Percentiles rank a stretch among this genome's conserved stretches.
Evolutionary conservation across 1,139 yeast genomes (phyloP).

Genomic region (Casaregolazyma lundiana): DNA sequence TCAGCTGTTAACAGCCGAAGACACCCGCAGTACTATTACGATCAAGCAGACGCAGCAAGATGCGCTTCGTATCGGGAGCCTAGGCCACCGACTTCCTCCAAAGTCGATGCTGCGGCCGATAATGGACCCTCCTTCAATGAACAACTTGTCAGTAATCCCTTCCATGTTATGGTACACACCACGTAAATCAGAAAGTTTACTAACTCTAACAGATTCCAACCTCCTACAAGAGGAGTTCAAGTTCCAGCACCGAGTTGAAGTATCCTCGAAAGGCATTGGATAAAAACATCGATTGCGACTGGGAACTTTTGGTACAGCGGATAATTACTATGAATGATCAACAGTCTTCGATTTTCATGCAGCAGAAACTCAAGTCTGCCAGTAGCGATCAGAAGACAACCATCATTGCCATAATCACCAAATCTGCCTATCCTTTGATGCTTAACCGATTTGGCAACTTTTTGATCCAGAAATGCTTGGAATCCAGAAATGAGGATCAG

Average conservation of each 20-base stretch:
- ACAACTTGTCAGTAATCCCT: not conserved
- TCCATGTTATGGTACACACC: not conserved
- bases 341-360: constrained; percentile 40
- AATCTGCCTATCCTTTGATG: constrained; percentile 35
- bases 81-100: not conserved
- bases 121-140: not conserved
- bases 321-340: constrained; percentile 38
- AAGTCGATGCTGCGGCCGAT: constrained; percentile 1
- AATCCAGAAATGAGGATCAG: constrained; percentile 35
- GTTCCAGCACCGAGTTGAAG: not conserved
- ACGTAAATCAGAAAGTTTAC: not conserved
- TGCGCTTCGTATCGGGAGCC: not conserved
- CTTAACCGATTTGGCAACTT: constrained; percentile 41
- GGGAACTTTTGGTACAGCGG: constrained; percentile 33
- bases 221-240: not conserved
- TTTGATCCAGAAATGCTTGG: constrained; percentile 40
- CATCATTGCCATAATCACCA: constrained; percentile 34
- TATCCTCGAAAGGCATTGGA: constrained; percentile 30
- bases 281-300: constrained; percentile 28
- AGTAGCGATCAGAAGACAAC: constrained; percentile 30
- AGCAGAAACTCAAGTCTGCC: constrained; percentile 38
- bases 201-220: not conserved
- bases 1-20: not conserved
- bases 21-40: not conserved
- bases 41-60: not conserved